These are phyloP conservation scores for Apiospora pterosperma DNA, from an alignment of 2,329 filamentous ascomycete genomes.

Conservation along the genomic window DNA sequence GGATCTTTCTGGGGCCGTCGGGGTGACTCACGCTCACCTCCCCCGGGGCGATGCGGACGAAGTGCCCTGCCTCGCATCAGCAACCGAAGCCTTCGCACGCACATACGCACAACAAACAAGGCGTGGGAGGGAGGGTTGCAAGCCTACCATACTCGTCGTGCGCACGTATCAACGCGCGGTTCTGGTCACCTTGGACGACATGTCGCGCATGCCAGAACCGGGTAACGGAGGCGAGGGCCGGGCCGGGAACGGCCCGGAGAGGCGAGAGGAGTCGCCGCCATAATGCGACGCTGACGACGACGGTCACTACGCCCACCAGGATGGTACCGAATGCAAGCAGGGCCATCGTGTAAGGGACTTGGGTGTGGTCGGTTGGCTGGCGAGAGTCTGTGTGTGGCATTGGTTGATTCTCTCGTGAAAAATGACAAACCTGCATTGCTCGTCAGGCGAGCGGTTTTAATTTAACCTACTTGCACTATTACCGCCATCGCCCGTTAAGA, in stretches of 20 bases:
- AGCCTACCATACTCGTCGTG: slow-evolving; percentile 35
- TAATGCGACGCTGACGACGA: not conserved
- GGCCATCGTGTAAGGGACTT: not conserved
- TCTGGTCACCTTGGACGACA: slow-evolving; percentile 33
- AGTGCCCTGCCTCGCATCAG: slow-evolving; percentile 22
- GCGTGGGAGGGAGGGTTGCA: not conserved
- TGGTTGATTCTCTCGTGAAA: not conserved
- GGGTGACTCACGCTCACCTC: slow-evolving; percentile 41
- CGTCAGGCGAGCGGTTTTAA: not conserved
- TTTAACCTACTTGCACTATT: not conserved
- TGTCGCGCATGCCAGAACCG: slow-evolving; percentile 36
- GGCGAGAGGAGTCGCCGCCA: slow-evolving; percentile 1
- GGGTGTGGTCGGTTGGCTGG: not conserved
- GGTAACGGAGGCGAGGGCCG: slow-evolving; percentile 35
- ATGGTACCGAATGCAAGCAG: not conserved
- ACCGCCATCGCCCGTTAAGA: too few relatives aligned
- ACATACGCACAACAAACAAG: too few relatives aligned
- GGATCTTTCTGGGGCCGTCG: slow-evolving; percentile 33
- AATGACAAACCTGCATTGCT: not conserved
- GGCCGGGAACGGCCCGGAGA: slow-evolving; percentile 33
- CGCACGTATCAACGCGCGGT: slow-evolving; percentile 30
- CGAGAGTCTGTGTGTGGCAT: not conserved
- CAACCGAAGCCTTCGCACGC: too few relatives aligned
- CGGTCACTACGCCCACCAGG: not conserved
- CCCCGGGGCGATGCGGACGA: slow-evolving; percentile 39